Base-by-base conservation (phyloP, 1,284 basidiomycete genomes). In the Chalciporus sp. region DNA sequence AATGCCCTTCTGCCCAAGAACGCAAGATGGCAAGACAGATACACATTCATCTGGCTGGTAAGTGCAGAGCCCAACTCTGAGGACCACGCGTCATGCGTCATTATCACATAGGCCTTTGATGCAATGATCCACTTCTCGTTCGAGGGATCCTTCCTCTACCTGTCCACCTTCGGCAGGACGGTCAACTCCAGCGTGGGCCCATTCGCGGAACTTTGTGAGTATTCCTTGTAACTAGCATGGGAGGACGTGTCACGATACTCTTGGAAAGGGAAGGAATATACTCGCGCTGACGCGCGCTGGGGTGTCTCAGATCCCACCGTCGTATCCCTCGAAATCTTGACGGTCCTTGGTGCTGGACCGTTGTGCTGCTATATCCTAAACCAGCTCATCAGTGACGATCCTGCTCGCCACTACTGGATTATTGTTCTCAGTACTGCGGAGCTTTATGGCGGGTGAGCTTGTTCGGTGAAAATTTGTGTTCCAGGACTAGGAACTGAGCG, bases 281-380 rank as follows among this genome's bases (percentile, higher is more conserved):
- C 86, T n/a, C 76, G 77, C 7, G 91, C 90, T 10, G 91, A 94
- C 64, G 80, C 81, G 54, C 82, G 90, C 44, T 94, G 91, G 91
- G 91, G 88, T 14, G 68, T 79, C 28, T 77, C 90, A 0, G 90
- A 94, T 61, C 81, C 88, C 1, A 89, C 86, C 0, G 79, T 93
- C 44, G 89, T 94, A 41, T 86, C 89, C 7, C 81, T 94, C 41
- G 91, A 94, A 68, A 70, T 93, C 47, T 75, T 94, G 58, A 94
- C 91, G 6, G 91, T 93, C 11, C 75, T 92, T 27, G 89, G 88
- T 26, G 88, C 81, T 23, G 90, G 84, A 0, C 84, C 87, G 0
- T 62, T 92, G 49, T 88, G 86, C 63, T 84, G 79, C 67, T 88
- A 85, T 57, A 83, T 90, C 59, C 73, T 88, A 46, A 81, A 78